Base-by-base conservation (phyloP, 2,329 filamentous ascomycete genomes). In the Penicillium sp. region DNA sequence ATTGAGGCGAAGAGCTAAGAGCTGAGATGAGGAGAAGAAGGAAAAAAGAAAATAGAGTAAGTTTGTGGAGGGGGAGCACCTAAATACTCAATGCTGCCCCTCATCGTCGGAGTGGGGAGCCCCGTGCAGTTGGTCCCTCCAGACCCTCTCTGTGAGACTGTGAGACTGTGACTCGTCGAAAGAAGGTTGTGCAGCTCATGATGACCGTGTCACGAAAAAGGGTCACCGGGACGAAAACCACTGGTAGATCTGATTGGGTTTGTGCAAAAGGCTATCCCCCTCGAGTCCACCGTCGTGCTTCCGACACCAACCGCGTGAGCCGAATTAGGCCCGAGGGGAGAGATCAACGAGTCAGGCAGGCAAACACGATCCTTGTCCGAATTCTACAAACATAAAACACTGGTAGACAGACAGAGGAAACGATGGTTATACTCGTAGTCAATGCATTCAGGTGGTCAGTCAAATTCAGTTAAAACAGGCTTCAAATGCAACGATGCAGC, bases 401-500 rank as follows among this genome's bases (percentile, higher is more conserved):
- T 28, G 43, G 43, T 14, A 8, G n/a, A 22, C 4, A 5, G 11
- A 8, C 15, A 20, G 8, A 11, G 7, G 22, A 10, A 15, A 20
- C 3, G 10, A 35, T 11, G 31, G 25, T 35, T 34, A 35, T 20
- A 35, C 47, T 49, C 47, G 17, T 35, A 49, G 31, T 35, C 31
- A 49, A 49, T 49, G 47, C 28, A 49, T 49, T 35, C 47, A 22
- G 45, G 4, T 34, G 47, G n/a, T 14, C 15, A 35, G 28, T 20
- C 47, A 55, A 43, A 52, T 51, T 47, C 39, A 17, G 47, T n/a
- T 42, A 25, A 41, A 37, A 54, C 53, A 45, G 66, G 66, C 66
- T 67, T 58, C 66, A 65, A 57, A 62, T 67, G 65, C 61, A 64
- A 48, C 58, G 51, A 62, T 22, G 57, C 52, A 60, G 47, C 58